Evolutionary conservation across 306 rosid species (phyloP).

Genomic region (Trifolium fragiferum): DNA sequence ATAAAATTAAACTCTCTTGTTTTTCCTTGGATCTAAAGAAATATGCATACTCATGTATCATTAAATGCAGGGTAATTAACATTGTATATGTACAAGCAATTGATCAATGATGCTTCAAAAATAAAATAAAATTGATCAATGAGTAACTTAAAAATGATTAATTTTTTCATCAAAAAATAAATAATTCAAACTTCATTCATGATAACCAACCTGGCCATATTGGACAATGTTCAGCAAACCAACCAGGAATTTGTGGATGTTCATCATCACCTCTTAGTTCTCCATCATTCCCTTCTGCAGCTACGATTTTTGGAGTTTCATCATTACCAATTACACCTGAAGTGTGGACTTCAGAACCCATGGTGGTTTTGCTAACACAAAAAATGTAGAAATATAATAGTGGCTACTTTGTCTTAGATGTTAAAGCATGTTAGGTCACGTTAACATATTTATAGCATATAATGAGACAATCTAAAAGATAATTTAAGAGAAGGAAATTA

Average conservation of each 20-base stretch:
- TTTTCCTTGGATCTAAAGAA: constrained; percentile 13
- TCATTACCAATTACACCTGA: constrained; percentile 12
- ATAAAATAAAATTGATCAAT: not conserved
- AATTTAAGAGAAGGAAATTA: not conserved
- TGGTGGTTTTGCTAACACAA: constrained; percentile 5
- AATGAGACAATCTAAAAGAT: not conserved
- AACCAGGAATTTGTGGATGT: constrained; percentile 56
- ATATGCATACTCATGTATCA: not conserved
- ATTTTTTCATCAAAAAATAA: not conserved
- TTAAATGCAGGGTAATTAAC: not conserved
- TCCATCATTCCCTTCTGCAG: constrained; percentile 26
- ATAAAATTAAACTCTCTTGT: not conserved
- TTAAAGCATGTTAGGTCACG: not conserved
- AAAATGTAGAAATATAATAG: constrained; percentile 1
- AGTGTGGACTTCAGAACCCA: constrained; percentile 25
- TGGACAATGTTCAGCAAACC: constrained; percentile 70
- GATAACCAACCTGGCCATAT: constrained; percentile 69
- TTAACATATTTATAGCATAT: not conserved
- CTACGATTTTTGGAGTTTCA: constrained; percentile 2
- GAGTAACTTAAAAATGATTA: constrained; percentile 7
- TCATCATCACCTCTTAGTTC: constrained; percentile 8
- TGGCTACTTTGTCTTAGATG: not conserved
- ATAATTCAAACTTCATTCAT: not conserved
- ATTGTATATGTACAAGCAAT: not conserved
- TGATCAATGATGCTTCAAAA: constrained; percentile 1